These are phyloP conservation scores for Paramecium biaurelia DNA, from an alignment of 73 alveolate genomes.

Conservation along the genomic window DNA sequence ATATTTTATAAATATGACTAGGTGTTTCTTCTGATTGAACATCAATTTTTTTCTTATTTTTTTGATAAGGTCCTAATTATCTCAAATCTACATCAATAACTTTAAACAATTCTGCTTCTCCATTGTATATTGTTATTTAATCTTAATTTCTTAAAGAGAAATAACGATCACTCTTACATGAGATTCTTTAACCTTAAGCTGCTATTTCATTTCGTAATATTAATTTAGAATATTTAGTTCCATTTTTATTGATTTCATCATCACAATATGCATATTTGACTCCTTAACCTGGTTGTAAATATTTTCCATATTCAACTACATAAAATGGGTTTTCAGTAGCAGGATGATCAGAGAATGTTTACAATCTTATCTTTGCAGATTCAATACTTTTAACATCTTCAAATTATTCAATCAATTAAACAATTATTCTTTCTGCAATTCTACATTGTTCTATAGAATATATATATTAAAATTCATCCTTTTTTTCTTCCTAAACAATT, in stretches of 20 bases:
- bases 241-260: not conserved
- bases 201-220: not conserved
- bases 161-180: not conserved
- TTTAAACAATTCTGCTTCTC: slow-evolving; percentile 22
- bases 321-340: not conserved
- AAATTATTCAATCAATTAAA: not conserved
- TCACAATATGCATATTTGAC: not conserved
- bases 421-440: not conserved
- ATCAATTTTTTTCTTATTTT: not conserved
- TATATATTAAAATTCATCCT: not conserved
- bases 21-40: slow-evolving; percentile 8
- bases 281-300: not conserved
- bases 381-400: not conserved
- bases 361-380: not conserved
- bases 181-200: not conserved
- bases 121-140: not conserved
- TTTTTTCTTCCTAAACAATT: not conserved
- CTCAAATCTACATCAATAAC: slow-evolving; percentile 1
- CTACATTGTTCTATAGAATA: not conserved
- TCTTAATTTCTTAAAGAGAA: not conserved
- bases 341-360: slow-evolving; percentile 46
- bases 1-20: not conserved
- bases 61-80: not conserved
- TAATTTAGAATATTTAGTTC: not conserved
- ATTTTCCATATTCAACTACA: not conserved